Conservation (phyloP, 352 stramenopile species). For the Globisporangium canariense region DNA sequence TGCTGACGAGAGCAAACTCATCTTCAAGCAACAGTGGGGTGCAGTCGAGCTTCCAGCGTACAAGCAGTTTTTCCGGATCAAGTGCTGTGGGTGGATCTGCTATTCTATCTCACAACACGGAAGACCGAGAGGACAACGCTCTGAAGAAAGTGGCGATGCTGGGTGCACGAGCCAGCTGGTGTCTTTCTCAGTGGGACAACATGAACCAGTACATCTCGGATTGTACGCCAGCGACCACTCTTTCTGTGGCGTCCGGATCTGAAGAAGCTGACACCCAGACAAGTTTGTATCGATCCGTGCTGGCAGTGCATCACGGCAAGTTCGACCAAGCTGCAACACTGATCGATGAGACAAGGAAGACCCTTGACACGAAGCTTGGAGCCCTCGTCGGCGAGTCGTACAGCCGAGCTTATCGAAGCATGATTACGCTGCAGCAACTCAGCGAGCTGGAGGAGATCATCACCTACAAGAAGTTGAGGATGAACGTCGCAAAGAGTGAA, state of each 20-base stretch:
- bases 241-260: conserved; percentile 12
- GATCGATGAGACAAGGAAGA: conserved; percentile 92
- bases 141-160: conserved; percentile 76
- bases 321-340: conserved; percentile 89
- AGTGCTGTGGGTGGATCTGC: conserved; percentile 16
- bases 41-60: conserved; percentile 19
- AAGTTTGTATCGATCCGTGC: conserved; percentile 83
- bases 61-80: conserved; percentile 33
- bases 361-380: conserved; percentile 94
- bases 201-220: conserved; percentile 80
- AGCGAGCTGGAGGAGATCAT: conserved; percentile 98
- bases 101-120: conserved; percentile 11
- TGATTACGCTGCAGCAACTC: conserved; percentile 96
- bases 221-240: conserved; percentile 20
- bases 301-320: conserved; percentile 92
- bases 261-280: conserved; percentile 34
- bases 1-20: conserved; percentile 9
- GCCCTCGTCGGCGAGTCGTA: conserved; percentile 97
- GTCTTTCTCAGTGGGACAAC: conserved; percentile 74
- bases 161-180: conserved; percentile 81
- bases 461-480: conserved; percentile 86
- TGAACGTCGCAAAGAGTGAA: conserved; percentile 65
- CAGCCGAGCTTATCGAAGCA: conserved; percentile 94
- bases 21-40: conserved; percentile 13
- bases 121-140: conserved; percentile 46